phyloP scores from a whole-genome alignment of 1,284 basidiomycete genomes.

The Ganoderma meredithae region DNA sequence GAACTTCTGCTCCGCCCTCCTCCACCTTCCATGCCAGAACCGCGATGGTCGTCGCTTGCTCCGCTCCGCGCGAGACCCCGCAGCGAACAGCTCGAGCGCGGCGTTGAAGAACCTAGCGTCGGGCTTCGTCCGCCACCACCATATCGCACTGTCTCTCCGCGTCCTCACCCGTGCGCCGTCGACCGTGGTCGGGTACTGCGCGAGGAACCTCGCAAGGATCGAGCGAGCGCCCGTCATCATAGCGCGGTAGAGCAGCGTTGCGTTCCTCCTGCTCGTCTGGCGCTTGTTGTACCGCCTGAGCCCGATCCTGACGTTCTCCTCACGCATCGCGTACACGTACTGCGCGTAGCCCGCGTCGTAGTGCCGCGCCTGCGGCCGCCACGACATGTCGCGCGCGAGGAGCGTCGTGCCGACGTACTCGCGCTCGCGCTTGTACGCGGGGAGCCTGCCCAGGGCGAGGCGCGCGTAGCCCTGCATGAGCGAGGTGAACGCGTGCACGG shows the following conservation, averaged over 20 bases:
- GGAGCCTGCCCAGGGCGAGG: conserved; percentile 48
- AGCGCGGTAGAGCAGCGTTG: conserved; percentile 44
- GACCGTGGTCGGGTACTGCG: background rate
- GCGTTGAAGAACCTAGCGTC: conserved; percentile 77
- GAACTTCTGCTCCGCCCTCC: conserved; percentile 33
- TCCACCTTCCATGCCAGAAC: conserved; percentile 37
- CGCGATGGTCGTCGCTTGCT: conserved; percentile 43
- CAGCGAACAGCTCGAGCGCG: conserved; percentile 56
- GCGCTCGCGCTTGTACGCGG: conserved; percentile 9
- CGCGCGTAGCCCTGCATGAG: conserved; percentile 71
- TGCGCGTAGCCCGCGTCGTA: conserved; percentile 48
- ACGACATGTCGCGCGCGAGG: conserved; percentile 19
- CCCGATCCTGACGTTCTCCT: background rate
- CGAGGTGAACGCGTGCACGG: conserved; percentile 71
- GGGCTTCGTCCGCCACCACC: conserved; percentile 39
- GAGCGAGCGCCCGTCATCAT: conserved; percentile 46
- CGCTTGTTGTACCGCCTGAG: conserved; percentile 25
- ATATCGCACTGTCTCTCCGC: background rate
- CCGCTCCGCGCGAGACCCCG: conserved; percentile 17
- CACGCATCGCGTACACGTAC: conserved; percentile 33
- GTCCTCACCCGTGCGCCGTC: conserved; percentile 7
- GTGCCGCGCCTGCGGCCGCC: conserved; percentile 33
- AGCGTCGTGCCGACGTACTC: conserved; percentile 15
- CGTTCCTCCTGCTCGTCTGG: conserved; percentile 40
- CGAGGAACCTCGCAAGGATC: conserved; percentile 35